phyloP scores from a whole-genome alignment of 2,329 filamentous ascomycete species.

The Sarocladiaceae sp. region DNA sequence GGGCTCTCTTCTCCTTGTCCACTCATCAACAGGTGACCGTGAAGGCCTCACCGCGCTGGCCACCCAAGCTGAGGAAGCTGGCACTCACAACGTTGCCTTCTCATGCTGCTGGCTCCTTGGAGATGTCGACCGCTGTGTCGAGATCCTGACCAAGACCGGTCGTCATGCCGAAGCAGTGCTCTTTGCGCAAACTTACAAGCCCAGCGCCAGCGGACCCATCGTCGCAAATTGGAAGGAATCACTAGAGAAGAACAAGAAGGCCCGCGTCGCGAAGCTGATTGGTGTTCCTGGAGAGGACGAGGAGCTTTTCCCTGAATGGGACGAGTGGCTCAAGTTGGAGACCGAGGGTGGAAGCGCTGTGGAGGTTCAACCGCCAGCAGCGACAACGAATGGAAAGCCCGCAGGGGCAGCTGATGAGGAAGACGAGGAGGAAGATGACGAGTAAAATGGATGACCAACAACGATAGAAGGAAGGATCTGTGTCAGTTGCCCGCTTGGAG shows the following conservation, averaged over 20 bases:
- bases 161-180: constrained; percentile 82
- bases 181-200: constrained; percentile 94
- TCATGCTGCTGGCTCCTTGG: constrained; percentile 83
- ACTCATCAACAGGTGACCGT: constrained; percentile 79
- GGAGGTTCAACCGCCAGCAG: constrained; percentile 8
- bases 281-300: constrained; percentile 78
- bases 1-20: constrained; percentile 80
- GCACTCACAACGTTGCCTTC: constrained; percentile 90
- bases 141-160: constrained; percentile 73
- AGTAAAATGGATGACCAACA: neutral
- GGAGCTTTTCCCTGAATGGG: constrained; percentile 95
- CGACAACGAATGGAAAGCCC: constrained; percentile 19
- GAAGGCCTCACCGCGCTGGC: constrained; percentile 71
- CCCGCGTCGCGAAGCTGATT: constrained; percentile 76
- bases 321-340: constrained; percentile 81
- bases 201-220: constrained; percentile 63
- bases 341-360: constrained; percentile 51
- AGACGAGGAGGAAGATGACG: constrained; percentile 11
- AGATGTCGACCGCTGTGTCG: constrained; percentile 76
- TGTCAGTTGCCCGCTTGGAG: neutral
- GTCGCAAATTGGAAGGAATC: constrained; percentile 77
- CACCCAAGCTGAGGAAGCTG: constrained; percentile 67
- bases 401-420: constrained; percentile 19
- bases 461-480: neutral
- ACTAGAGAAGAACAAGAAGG: constrained; percentile 81